phyloP scores from a whole-genome alignment of 805 yeast species.

The Ogataea chonburiensis region DNA sequence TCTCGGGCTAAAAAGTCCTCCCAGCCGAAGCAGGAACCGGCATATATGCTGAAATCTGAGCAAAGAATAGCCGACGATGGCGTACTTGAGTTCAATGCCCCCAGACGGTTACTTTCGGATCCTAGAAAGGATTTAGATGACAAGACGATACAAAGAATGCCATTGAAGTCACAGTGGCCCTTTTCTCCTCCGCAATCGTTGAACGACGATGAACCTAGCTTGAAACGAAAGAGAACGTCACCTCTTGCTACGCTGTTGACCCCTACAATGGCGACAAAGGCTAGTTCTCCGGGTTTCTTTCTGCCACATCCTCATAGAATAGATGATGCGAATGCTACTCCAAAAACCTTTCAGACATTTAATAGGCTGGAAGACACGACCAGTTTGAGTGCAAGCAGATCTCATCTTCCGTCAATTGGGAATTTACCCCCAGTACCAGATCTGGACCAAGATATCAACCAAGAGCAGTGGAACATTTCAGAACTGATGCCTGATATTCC shows the following conservation, averaged over 20 bases:
- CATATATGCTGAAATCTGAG: neutral
- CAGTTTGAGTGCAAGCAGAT: neutral
- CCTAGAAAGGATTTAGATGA: no score
- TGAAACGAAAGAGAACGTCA: neutral
- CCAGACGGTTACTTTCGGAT: no score
- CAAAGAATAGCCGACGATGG: neutral
- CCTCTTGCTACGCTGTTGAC: constrained; percentile 2
- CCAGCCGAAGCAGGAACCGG: neutral
- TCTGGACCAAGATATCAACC: constrained; percentile 10
- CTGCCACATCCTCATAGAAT: neutral
- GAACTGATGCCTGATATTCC: constrained; percentile 14
- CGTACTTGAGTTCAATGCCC: neutral
- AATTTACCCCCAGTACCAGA: constrained; percentile 6
- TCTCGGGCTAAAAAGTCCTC: no score
- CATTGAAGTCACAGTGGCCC: constrained; percentile 6
- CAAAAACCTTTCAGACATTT: neutral
- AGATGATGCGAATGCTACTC: neutral
- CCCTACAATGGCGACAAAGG: neutral
- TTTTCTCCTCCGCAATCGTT: constrained; percentile 4
- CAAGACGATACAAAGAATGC: no score
- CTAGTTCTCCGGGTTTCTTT: constrained; percentile 1
- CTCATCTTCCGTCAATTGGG: neutral
- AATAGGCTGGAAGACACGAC: neutral
- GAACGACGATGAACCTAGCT: constrained; percentile 1
- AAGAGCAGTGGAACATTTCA: constrained; percentile 18